Evolutionary conservation across 495 filamentous ascomycete species (phyloP).

Genomic region (Chaetomidium leptoderma): DNA sequence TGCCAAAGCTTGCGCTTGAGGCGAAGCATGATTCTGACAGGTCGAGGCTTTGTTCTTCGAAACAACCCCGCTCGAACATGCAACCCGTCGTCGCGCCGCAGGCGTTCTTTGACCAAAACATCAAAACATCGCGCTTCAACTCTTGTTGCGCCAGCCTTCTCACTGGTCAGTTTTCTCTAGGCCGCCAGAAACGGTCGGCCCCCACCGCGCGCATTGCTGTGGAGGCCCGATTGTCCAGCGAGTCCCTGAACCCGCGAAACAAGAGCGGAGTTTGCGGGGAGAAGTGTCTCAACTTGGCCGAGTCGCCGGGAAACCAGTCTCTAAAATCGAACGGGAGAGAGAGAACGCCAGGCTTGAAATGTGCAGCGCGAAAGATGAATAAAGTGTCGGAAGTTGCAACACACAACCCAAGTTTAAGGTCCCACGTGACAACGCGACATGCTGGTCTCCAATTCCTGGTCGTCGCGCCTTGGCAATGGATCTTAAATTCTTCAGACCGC

Average conservation of each 20-base stretch:
- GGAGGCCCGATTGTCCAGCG: background rate
- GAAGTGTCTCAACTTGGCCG: too few relatives aligned
- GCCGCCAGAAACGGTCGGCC: background rate
- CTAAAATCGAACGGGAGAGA: background rate
- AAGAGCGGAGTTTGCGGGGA: background rate
- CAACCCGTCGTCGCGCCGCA: constrained; percentile 7
- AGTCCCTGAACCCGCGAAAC: background rate
- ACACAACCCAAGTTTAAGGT: background rate
- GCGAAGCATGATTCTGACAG: background rate
- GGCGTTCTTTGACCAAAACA: constrained; percentile 25
- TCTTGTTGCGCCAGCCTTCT: constrained; percentile 19
- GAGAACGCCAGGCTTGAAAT: background rate
- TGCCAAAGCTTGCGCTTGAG: too few relatives aligned
- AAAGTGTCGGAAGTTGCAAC: background rate
- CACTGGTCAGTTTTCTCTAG: constrained; percentile 21
- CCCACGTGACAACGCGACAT: constrained; percentile 23
- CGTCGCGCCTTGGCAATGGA: constrained; percentile 11
- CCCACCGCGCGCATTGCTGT: background rate
- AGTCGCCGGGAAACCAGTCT: background rate
- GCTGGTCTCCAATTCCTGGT: background rate
- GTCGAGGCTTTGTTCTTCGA: constrained; percentile 1
- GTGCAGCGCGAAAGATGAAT: background rate
- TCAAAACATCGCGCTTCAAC: constrained; percentile 32
- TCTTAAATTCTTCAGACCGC: background rate
- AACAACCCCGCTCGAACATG: constrained; percentile 17